These are phyloP conservation scores for Isabelozyma gotoi DNA, from an alignment of 805 yeast genomes.

Conservation along the genomic window DNA sequence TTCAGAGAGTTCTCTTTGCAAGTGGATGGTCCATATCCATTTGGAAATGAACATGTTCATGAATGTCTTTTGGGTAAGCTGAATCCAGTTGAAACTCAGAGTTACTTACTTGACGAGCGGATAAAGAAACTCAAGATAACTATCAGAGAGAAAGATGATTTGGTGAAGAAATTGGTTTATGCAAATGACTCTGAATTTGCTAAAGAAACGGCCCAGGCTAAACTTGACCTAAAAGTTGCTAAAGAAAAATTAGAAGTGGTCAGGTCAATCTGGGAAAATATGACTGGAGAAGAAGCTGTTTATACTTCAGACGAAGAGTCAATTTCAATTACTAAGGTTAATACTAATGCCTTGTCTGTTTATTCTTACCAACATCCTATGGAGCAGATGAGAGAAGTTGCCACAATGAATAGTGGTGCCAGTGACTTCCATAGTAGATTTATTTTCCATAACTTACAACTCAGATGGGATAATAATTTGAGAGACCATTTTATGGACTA, in stretches of 20 bases:
- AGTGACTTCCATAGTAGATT: slow-evolving; percentile 63
- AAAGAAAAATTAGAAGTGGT: slow-evolving; percentile 25
- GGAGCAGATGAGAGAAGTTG: slow-evolving; percentile 23
- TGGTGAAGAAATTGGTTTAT: background rate
- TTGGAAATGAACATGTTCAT: slow-evolving; percentile 64
- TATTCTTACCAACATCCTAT: slow-evolving; percentile 29
- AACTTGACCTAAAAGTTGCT: slow-evolving; percentile 4
- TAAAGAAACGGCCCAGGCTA: slow-evolving; percentile 6
- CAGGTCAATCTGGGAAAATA: slow-evolving; percentile 20
- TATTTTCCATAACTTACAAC: slow-evolving; percentile 65
- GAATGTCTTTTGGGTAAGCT: slow-evolving; percentile 56
- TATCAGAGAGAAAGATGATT: slow-evolving; percentile 5
- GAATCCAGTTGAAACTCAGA: slow-evolving; percentile 58
- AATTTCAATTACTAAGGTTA: slow-evolving; percentile 6
- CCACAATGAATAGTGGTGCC: slow-evolving; percentile 19
- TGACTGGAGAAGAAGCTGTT: slow-evolving; percentile 14
- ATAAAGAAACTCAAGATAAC: slow-evolving; percentile 18
- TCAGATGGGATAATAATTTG: slow-evolving; percentile 75
- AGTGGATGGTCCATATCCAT: slow-evolving; percentile 50
- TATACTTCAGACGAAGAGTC: slow-evolving; percentile 3
- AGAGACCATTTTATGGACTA: slow-evolving; percentile 66
- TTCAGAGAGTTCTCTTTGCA: slow-evolving; percentile 52
- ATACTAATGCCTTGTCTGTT: slow-evolving; percentile 21
- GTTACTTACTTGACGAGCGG: slow-evolving; percentile 34
- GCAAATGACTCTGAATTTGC: background rate